Conservation (phyloP, 257 asterid species). For the Craterostigma plantagineum region DNA sequence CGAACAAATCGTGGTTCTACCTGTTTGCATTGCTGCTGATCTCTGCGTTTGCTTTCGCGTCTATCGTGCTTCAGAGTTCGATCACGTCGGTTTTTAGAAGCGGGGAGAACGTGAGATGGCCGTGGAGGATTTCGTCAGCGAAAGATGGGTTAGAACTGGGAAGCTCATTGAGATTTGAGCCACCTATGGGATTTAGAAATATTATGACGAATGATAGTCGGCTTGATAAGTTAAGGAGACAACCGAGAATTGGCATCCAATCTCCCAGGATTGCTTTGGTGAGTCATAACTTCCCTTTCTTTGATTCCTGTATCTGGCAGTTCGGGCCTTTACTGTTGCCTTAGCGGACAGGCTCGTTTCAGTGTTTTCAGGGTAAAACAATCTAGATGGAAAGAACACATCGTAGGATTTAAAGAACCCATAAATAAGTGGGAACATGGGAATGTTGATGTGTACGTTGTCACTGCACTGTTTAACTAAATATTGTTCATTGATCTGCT, state of each 20-base stretch:
- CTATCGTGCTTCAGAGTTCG: slow-evolving; percentile 84
- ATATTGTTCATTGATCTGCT: too few species aligned
- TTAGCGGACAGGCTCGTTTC: neutral
- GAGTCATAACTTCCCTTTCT: slow-evolving; percentile 15
- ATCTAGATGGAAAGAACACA: too few species aligned
- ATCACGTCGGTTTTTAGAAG: slow-evolving; percentile 43
- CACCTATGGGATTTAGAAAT: slow-evolving; percentile 12
- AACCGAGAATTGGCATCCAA: slow-evolving; percentile 63
- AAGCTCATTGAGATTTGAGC: slow-evolving; percentile 57
- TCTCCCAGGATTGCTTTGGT: slow-evolving; percentile 66
- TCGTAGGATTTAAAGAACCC: too few species aligned
- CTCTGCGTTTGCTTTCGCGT: slow-evolving; percentile 50
- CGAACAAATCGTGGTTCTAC: slow-evolving; percentile 51
- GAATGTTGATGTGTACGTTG: too few species aligned
- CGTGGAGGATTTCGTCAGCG: slow-evolving; percentile 27
- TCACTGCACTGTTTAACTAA: too few species aligned
- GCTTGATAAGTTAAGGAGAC: slow-evolving; percentile 47
- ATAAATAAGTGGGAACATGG: too few species aligned
- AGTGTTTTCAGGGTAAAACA: too few species aligned
- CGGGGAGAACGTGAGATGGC: slow-evolving; percentile 45
- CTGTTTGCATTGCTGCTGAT: slow-evolving; percentile 40
- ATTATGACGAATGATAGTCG: slow-evolving; percentile 25
- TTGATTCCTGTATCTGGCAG: neutral
- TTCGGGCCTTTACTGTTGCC: neutral
- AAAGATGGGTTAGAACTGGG: slow-evolving; percentile 63